A percentile compares a stretch with the other conserved stretches of the same genome.
Evolutionary conservation across 768 basidiomycete genomes (phyloP).

Genomic region (Pisolithus sp.): DNA sequence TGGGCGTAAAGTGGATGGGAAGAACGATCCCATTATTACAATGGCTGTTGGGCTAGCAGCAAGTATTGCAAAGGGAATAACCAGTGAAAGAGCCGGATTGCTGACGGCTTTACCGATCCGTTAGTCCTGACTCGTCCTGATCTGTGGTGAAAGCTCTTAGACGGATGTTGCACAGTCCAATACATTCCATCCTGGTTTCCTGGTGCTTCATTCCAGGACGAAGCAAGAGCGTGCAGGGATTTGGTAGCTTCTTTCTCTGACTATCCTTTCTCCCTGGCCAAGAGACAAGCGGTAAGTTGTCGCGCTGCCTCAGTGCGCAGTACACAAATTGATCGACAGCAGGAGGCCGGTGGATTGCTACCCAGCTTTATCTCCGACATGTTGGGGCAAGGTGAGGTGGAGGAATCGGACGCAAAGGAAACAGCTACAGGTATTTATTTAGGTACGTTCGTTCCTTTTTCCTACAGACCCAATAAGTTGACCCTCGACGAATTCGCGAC

Average conservation of each 20-base stretch:
- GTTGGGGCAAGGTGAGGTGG: no score
- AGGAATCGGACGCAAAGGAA: no score
- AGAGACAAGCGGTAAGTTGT: not conserved
- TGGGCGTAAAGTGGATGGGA: slow-evolving; percentile 16
- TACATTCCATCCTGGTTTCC: slow-evolving; percentile 18
- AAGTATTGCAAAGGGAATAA: slow-evolving; percentile 11
- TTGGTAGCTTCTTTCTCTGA: not conserved
- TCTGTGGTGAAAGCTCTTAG: not conserved
- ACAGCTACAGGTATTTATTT: no score
- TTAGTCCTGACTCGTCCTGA: slow-evolving; percentile 9
- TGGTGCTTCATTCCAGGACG: not conserved
- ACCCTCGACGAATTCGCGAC: slow-evolving; percentile 3
- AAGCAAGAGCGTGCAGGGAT: not conserved
- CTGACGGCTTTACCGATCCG: slow-evolving; percentile 23
- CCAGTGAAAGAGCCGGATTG: slow-evolving; percentile 17
- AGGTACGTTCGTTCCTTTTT: no score
- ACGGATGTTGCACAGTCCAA: slow-evolving; percentile 10
- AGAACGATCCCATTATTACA: slow-evolving; percentile 17
- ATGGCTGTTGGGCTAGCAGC: slow-evolving; percentile 13
- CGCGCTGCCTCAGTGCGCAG: no score
- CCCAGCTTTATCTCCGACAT: no score
- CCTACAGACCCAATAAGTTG: no score
- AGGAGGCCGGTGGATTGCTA: no score
- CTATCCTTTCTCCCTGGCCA: slow-evolving; percentile 5
- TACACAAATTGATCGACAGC: no score